These are phyloP conservation scores for Leccinellum albellum DNA, from an alignment of 768 basidiomycete genomes.

Conservation along the genomic window DNA sequence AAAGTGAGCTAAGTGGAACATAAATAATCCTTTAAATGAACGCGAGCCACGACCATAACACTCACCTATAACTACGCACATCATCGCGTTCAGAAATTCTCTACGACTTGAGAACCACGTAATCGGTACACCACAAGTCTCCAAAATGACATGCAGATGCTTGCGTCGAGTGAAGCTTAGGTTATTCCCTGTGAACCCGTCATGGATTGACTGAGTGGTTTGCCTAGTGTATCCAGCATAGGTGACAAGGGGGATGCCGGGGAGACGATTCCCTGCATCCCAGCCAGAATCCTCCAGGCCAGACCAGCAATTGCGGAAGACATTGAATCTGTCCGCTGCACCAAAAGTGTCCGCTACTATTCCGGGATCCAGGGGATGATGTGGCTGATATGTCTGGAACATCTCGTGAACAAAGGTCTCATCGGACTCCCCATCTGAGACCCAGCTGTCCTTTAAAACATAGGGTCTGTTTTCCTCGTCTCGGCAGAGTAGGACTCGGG, in stretches of 20 bases:
- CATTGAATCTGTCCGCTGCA: neutral
- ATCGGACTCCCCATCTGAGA: neutral
- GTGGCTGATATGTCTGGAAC: neutral
- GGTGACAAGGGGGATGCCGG: neutral
- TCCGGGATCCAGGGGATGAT: neutral
- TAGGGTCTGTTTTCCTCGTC: neutral
- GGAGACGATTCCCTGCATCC: neutral
- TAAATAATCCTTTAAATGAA: neutral
- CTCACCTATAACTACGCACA: neutral
- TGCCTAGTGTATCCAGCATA: neutral
- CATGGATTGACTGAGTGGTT: neutral
- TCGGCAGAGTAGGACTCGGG: neutral
- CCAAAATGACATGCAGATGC: neutral
- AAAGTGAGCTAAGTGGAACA: neutral
- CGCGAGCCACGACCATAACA: too few species aligned
- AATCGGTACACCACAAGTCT: neutral
- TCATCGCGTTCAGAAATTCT: neutral
- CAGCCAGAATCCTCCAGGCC: too few species aligned
- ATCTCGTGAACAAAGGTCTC: neutral
- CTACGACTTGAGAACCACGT: neutral
- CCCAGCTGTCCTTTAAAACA: neutral
- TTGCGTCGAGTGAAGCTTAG: neutral
- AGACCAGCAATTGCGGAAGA: neutral
- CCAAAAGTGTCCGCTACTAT: neutral
- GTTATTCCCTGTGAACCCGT: neutral